phyloP scores from a whole-genome alignment of 768 basidiomycete species.

The Trametes cinnabarina region DNA sequence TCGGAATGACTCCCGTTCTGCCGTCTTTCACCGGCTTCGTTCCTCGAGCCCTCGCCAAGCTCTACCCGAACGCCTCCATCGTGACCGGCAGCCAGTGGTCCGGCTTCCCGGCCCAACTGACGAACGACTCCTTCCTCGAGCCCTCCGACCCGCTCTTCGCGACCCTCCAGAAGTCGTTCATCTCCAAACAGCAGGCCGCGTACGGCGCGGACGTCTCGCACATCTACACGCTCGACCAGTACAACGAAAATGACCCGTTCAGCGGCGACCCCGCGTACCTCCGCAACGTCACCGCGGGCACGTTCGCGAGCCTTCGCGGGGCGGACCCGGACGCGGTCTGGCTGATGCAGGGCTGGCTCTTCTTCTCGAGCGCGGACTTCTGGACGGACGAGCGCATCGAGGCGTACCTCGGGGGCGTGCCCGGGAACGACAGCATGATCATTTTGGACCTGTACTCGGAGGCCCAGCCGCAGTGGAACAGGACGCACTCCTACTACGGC shows the following conservation, averaged over 20 bases:
- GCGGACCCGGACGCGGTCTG: conserved; percentile 41
- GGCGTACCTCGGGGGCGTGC: conserved; percentile 39
- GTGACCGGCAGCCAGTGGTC: conserved; percentile 36
- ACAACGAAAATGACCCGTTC: conserved; percentile 42
- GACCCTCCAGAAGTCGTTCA: conserved; percentile 38
- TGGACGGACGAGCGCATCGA: conserved; percentile 41
- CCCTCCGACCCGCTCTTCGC: conserved; percentile 39
- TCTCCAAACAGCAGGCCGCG: conserved; percentile 36
- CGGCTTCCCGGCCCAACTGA: conserved; percentile 33
- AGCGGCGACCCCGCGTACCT: conserved; percentile 35
- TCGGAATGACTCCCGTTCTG: conserved; percentile 43
- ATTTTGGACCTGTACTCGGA: conserved; percentile 42
- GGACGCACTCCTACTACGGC: conserved; percentile 38
- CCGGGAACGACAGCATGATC: conserved; percentile 38
- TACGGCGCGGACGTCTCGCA: conserved; percentile 39
- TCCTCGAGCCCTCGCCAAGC: conserved; percentile 30
- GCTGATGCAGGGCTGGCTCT: conserved; percentile 46
- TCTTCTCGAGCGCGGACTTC: conserved; percentile 35
- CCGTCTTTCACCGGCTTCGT: conserved; percentile 44
- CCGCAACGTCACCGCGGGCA: conserved; percentile 32
- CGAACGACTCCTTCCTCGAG: conserved; percentile 41
- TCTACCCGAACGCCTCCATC: conserved; percentile 37
- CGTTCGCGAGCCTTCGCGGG: conserved; percentile 36
- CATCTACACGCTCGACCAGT: conserved; percentile 45
- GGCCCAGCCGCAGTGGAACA: conserved; percentile 41